Base-by-base conservation (phyloP, 768 basidiomycete species). In the Trametes villosa region DNA sequence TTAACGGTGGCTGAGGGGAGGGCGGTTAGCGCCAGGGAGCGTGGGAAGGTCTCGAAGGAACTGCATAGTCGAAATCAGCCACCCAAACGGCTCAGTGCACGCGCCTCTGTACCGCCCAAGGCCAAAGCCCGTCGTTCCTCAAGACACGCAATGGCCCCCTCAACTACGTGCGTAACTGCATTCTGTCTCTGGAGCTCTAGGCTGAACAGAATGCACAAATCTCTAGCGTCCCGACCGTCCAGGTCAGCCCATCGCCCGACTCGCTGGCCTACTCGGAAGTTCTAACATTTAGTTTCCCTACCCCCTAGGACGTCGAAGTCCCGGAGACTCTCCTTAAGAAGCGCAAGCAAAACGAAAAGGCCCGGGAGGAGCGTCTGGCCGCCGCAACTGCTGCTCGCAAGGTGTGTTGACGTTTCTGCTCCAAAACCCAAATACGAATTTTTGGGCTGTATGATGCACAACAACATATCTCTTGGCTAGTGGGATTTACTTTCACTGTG, bases 261-360 rank as follows among this genome's bases (percentile, higher is more conserved):
- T 26, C 47, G 36, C 11, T 57, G 30, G 44, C 41, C 48, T 24
- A 41, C 41, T 57, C n/a, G 20, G 2, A 30, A 34, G 40, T 44
- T 52, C 46, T 48, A 55, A 62, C 64, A 48, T 60, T 38, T 30
- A 51, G 31, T 48, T n/a, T 22, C 26, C 41, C 11, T 27, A 50
- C 9, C 12, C 6, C 62, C 63, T 70, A 94, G 92, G 86, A 88
- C 73, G 88, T 97, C 76, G 91, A 96, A 86, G 96, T 96, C 80
- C 96, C 96, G 77, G 96, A 97, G 89, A 98, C 96, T 74, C 88
- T 98, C 83, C 93, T 98, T 83, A 98, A 97, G 87, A 98, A 96
- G 84, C 89, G 96, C 81, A 95, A 96, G 82, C 91, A 94, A 81
- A 96, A 88, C 73, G 94, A 96, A 83, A 96, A 96, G 83, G 91